Conservation (phyloP, 139 green algal species). For the Coelastrella sp. region DNA sequence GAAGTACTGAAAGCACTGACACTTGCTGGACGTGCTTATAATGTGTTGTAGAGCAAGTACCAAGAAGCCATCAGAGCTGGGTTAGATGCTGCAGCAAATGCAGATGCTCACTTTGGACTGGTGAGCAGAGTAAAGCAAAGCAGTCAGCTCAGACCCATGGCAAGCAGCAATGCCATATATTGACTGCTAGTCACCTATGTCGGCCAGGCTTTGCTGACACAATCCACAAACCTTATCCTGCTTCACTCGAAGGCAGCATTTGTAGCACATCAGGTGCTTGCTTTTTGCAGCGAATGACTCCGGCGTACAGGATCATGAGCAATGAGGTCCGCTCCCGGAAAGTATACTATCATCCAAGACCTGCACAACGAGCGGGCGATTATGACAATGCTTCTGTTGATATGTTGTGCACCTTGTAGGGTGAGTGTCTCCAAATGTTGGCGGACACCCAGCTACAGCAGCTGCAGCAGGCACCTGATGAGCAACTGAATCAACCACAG, state of each 20-base stretch:
- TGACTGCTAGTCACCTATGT: too few relatives aligned
- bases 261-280: too few relatives aligned
- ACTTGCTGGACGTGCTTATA: too few relatives aligned
- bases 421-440: constrained; percentile 67
- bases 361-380: background rate
- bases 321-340: too few relatives aligned
- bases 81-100: background rate
- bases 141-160: background rate
- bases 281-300: too few relatives aligned
- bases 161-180: too few relatives aligned
- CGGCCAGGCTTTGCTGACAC: too few relatives aligned
- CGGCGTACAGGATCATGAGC: too few relatives aligned
- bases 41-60: constrained; percentile 31
- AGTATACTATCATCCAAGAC: too few relatives aligned
- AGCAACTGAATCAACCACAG: constrained; percentile 45
- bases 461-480: constrained; percentile 51
- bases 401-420: constrained; percentile 38
- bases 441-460: constrained; percentile 55
- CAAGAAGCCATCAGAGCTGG: constrained; percentile 37
- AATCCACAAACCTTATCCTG: too few relatives aligned
- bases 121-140: background rate
- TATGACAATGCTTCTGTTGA: background rate
- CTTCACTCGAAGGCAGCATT: too few relatives aligned
- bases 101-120: constrained; percentile 46
- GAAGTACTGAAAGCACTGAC: too few relatives aligned